Evolutionary conservation across 2,329 filamentous ascomycete genomes (phyloP).

Genomic region (Scytalidium sp.): DNA sequence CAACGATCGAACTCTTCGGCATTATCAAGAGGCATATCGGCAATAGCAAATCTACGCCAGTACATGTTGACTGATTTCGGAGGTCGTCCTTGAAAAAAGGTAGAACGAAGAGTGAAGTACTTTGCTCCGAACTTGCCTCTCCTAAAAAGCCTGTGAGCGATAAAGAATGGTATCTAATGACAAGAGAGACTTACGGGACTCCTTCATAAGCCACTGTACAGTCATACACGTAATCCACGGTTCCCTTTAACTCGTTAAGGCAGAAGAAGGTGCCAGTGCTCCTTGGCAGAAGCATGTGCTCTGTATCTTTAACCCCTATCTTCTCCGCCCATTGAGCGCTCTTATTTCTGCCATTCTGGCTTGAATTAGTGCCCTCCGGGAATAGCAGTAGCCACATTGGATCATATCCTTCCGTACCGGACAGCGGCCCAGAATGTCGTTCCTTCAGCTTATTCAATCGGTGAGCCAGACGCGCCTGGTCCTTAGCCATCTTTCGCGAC

Average conservation of each 20-base stretch:
- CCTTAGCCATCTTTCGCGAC: conserved; percentile 82
- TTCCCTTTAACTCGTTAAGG: conserved; percentile 69
- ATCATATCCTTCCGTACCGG: conserved; percentile 55
- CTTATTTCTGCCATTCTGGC: conserved; percentile 64
- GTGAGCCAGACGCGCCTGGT: conserved; percentile 72
- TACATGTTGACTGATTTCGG: conserved; percentile 97
- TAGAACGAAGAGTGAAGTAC: conserved; percentile 81
- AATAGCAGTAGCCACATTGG: conserved; percentile 92
- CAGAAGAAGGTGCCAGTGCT: conserved; percentile 81
- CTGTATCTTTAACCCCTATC: conserved; percentile 66
- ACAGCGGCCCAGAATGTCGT: conserved; percentile 46
- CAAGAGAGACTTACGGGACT: conserved; percentile 65
- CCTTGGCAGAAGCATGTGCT: conserved; percentile 73
- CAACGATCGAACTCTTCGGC: conserved; percentile 76
- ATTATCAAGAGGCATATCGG: conserved; percentile 76
- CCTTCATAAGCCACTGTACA: conserved; percentile 97
- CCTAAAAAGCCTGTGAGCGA: conserved; percentile 13
- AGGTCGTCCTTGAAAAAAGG: conserved; percentile 82
- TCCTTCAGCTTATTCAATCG: conserved; percentile 69
- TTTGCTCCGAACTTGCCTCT: conserved; percentile 85
- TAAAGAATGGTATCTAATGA: not conserved
- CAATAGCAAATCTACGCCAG: conserved; percentile 82
- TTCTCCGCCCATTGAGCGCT: conserved; percentile 77
- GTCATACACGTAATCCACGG: conserved; percentile 82
- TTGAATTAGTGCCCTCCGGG: conserved; percentile 83